Percentiles rank a stretch among this genome's conserved stretches.
These are phyloP conservation scores for Trichoderma sp. DNA, from an alignment of 2,329 filamentous ascomycete genomes.

Conservation along the genomic window DNA sequence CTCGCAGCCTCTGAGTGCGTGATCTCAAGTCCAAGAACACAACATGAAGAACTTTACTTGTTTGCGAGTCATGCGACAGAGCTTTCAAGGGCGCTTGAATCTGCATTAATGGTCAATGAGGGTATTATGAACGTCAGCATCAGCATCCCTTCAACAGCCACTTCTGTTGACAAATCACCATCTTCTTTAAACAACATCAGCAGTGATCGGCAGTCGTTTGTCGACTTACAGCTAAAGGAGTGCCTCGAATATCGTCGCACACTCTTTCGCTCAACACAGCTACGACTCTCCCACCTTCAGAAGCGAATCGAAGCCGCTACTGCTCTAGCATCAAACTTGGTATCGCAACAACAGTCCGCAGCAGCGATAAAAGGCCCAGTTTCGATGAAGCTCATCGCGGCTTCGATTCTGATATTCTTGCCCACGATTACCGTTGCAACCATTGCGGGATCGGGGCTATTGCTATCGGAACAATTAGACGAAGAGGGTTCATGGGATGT, in stretches of 20 bases:
- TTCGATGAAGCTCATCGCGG: conserved; percentile 39
- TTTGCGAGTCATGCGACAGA: conserved; percentile 34
- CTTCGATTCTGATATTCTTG: conserved; percentile 39
- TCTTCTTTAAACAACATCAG: not conserved
- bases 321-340: conserved; percentile 37
- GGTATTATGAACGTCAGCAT: not conserved
- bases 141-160: not conserved
- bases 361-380: conserved; percentile 36
- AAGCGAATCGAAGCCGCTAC: conserved; percentile 37
- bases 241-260: conserved; percentile 33
- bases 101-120: conserved; percentile 29
- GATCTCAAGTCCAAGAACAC: conserved; percentile 26
- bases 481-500: conserved; percentile 27
- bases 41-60: conserved; percentile 31
- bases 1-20: conserved; percentile 24
- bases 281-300: conserved; percentile 36
- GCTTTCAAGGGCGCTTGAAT: conserved; percentile 31
- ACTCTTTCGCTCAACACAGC: conserved; percentile 36
- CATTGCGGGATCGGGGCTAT: conserved; percentile 32
- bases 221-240: conserved; percentile 30
- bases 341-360: conserved; percentile 38
- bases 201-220: conserved; percentile 15
- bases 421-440: conserved; percentile 38
- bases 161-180: not conserved
- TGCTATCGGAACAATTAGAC: conserved; percentile 25